Percentiles rank a stretch among this genome's conserved stretches.
These are phyloP conservation scores for Tolypocladium ovalisporum DNA, from an alignment of 2,329 filamentous ascomycete species.

Conservation along the genomic window DNA sequence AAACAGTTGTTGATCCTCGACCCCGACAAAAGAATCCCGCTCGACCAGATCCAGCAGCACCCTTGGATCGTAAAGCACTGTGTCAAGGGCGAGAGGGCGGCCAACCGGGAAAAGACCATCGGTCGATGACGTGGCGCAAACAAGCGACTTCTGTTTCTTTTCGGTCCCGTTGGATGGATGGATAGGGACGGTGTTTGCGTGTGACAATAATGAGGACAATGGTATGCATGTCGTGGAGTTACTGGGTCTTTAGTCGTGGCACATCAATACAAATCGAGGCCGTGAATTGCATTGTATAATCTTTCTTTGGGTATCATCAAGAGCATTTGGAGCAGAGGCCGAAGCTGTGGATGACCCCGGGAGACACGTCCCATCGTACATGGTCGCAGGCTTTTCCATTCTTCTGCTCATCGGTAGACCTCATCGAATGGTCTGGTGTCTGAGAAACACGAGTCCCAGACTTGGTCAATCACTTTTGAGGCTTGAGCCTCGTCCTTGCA, in stretches of 20 bases:
- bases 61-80: constrained; percentile 98
- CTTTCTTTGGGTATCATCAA: constrained; percentile 5
- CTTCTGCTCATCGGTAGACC: constrained; percentile 60
- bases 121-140: not conserved
- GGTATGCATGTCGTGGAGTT: constrained; percentile 21
- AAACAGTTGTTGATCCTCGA: constrained; percentile 77
- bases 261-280: not conserved
- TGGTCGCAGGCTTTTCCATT: constrained; percentile 7
- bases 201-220: constrained; percentile 7
- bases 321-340: not conserved
- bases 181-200: constrained; percentile 4
- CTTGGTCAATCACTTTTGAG: constrained; percentile 80
- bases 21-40: constrained; percentile 81
- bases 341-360: not conserved
- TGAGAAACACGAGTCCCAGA: constrained; percentile 96
- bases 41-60: constrained; percentile 80
- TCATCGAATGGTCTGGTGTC: constrained; percentile 96
- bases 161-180: no score
- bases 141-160: not conserved
- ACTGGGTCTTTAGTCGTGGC: not conserved
- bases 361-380: not conserved
- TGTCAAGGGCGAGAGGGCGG: constrained; percentile 47
- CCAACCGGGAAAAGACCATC: constrained; percentile 35
- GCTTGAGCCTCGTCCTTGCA: constrained; percentile 84
- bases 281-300: not conserved